phyloP scores from a whole-genome alignment of 2,329 filamentous ascomycete genomes.

The Colletotrichum gloeosporioides region DNA sequence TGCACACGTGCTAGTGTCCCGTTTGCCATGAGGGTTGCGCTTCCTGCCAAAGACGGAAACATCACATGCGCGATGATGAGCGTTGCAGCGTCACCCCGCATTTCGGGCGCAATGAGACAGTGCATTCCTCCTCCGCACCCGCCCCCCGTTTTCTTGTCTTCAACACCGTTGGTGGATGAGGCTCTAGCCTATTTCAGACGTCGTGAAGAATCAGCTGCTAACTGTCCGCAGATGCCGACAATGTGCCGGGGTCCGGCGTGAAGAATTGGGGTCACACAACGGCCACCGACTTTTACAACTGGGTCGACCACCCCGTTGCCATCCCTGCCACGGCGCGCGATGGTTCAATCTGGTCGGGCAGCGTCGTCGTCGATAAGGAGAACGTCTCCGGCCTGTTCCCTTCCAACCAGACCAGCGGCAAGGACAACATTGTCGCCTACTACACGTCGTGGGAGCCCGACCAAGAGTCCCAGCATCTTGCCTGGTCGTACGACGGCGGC shows the following conservation, averaged over 20 bases:
- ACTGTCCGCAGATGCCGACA: constrained; percentile 25
- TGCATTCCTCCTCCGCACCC: not conserved
- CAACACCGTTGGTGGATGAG: not conserved
- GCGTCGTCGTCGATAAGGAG: constrained; percentile 63
- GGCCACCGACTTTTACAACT: constrained; percentile 65
- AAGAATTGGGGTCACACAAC: constrained; percentile 73
- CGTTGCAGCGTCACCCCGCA: constrained; percentile 17
- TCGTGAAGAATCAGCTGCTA: not conserved
- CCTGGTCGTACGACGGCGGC: constrained; percentile 66
- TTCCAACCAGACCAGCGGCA: constrained; percentile 56
- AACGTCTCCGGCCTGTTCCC: constrained; percentile 73
- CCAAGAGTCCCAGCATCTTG: constrained; percentile 62
- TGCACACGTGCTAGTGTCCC: constrained; percentile 22
- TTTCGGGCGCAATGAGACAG: not conserved
- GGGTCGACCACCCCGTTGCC: constrained; percentile 69
- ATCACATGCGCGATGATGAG: constrained; percentile 17
- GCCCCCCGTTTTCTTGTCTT: not conserved
- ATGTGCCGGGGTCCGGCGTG: constrained; percentile 53
- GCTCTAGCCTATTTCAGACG: not conserved
- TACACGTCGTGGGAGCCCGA: constrained; percentile 41
- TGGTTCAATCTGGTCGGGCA: constrained; percentile 57
- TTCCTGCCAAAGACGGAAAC: constrained; percentile 6
- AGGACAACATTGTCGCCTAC: constrained; percentile 55
- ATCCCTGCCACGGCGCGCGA: constrained; percentile 53
- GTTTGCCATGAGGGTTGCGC: constrained; percentile 7